Percentiles rank a stretch among this genome's conserved stretches.
phyloP scores from a whole-genome alignment of 345 rosid species.

The Bruguiera gymnorhiza region DNA sequence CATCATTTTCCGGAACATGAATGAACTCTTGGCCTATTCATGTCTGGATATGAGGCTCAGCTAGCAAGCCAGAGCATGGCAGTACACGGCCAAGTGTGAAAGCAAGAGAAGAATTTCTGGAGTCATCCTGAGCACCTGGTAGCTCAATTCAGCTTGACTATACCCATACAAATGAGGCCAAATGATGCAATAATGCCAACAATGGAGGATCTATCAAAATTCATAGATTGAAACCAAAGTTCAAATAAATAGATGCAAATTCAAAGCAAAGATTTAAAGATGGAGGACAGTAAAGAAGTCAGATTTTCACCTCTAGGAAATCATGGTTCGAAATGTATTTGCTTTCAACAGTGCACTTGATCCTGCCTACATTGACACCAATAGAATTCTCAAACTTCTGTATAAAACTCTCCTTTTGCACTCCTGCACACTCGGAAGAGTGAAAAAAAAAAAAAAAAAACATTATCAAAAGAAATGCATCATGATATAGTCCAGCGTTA shows the following conservation, averaged over 20 bases:
- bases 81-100: too few relatives aligned
- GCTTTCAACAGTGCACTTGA: conserved; percentile 56
- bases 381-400: conserved; percentile 30
- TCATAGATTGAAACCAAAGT: background rate
- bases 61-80: too few relatives aligned
- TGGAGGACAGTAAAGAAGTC: background rate
- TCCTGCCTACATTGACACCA: conserved; percentile 54
- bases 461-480: background rate
- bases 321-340: conserved; percentile 81
- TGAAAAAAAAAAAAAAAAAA: background rate
- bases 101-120: too few relatives aligned
- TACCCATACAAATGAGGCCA: too few relatives aligned
- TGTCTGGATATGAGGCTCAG: too few relatives aligned
- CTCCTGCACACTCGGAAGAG: conserved; percentile 26
- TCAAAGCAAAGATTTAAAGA: background rate
- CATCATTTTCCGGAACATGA: too few relatives aligned
- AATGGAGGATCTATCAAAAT: background rate
- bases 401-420: conserved; percentile 26
- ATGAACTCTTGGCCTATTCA: too few relatives aligned
- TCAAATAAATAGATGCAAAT: background rate
- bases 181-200: too few relatives aligned
- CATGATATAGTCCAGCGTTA: background rate
- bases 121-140: background rate
- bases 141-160: too few relatives aligned
- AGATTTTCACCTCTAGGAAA: conserved; percentile 59